These are phyloP conservation scores for Pleurostoma richardsiae DNA, from an alignment of 2,329 filamentous ascomycete species.

Conservation along the genomic window DNA sequence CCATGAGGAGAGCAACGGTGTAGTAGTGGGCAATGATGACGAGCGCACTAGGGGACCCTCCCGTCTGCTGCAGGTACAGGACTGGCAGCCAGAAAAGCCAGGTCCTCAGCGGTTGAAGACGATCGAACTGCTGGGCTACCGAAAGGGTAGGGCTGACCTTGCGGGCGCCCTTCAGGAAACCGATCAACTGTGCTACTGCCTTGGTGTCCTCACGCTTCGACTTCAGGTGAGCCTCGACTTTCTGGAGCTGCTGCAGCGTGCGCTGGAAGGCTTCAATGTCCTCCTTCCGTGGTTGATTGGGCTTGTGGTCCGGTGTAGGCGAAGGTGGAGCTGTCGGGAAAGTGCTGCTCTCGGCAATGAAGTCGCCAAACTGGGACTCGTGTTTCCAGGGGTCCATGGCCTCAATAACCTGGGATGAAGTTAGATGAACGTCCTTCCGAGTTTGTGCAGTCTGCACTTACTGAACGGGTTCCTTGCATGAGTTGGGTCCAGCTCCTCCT, in stretches of 20 bases:
- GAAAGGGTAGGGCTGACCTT: slow-evolving; percentile 65
- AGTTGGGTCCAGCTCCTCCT: slow-evolving; percentile 92
- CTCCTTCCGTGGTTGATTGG: slow-evolving; percentile 61
- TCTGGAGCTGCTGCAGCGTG: slow-evolving; percentile 61
- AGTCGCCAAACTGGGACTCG: slow-evolving; percentile 79
- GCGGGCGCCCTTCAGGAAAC: slow-evolving; percentile 67
- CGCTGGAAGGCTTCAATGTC: slow-evolving; percentile 64
- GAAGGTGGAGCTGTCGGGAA: slow-evolving; percentile 63
- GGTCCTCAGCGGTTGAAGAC: slow-evolving; percentile 79
- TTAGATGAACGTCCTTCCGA: neutral
- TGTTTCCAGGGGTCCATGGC: slow-evolving; percentile 91
- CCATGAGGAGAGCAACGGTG: slow-evolving; percentile 78
- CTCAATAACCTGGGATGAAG: slow-evolving; percentile 63
- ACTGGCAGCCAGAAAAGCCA: slow-evolving; percentile 97
- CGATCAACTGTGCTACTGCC: slow-evolving; percentile 63
- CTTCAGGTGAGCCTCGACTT: slow-evolving; percentile 63
- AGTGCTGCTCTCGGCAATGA: slow-evolving; percentile 74
- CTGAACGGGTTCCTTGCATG: slow-evolving; percentile 85
- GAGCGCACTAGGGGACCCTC: slow-evolving; percentile 71
- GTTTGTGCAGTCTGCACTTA: slow-evolving; percentile 37
- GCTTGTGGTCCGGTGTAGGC: slow-evolving; percentile 55
- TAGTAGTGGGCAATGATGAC: slow-evolving; percentile 89
- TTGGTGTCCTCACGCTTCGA: slow-evolving; percentile 66
- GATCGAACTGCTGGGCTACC: slow-evolving; percentile 82
- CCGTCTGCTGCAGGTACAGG: slow-evolving; percentile 71